Conservation (phyloP, 345 rosid species). For the Gossypium sturtianum region DNA sequence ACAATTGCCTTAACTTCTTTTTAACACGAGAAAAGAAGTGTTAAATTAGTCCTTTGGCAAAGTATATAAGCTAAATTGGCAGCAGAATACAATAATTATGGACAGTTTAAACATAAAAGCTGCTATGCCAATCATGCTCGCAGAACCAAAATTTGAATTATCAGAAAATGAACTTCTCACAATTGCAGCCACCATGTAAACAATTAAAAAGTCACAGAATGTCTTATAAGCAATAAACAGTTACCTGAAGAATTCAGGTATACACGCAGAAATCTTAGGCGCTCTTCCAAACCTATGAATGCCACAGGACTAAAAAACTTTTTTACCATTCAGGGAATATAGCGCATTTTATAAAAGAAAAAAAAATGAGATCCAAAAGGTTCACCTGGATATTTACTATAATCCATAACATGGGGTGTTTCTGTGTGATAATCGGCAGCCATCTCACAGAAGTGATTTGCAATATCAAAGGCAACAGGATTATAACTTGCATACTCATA, state of each 20-base stretch:
- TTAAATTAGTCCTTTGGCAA: neutral
- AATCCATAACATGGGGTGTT: conserved; percentile 78
- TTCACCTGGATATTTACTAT: conserved; percentile 77
- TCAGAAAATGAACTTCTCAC: neutral
- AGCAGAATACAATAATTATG: neutral
- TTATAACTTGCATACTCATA: conserved; percentile 93
- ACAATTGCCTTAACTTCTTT: conserved; percentile 10
- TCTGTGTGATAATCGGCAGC: conserved; percentile 88
- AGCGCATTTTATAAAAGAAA: neutral
- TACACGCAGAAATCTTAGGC: conserved; percentile 42
- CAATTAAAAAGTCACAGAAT: neutral
- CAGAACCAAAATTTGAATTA: neutral
- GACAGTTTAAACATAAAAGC: neutral
- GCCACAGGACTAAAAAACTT: conserved; percentile 2
- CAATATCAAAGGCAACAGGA: conserved; percentile 81
- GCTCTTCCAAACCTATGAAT: conserved; percentile 64
- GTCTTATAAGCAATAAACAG: neutral
- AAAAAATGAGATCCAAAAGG: neutral
- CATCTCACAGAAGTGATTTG: conserved; percentile 98
- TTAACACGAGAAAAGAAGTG: neutral
- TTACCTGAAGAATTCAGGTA: conserved; percentile 69
- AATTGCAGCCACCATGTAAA: neutral
- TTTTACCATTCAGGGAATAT: neutral
- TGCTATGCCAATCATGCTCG: neutral
- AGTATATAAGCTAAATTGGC: neutral